Percentiles rank a stretch among this genome's conserved stretches.
These are phyloP conservation scores for Fusarium neocosmosporiellum DNA, from an alignment of 2,329 filamentous ascomycete species.

Conservation along the genomic window DNA sequence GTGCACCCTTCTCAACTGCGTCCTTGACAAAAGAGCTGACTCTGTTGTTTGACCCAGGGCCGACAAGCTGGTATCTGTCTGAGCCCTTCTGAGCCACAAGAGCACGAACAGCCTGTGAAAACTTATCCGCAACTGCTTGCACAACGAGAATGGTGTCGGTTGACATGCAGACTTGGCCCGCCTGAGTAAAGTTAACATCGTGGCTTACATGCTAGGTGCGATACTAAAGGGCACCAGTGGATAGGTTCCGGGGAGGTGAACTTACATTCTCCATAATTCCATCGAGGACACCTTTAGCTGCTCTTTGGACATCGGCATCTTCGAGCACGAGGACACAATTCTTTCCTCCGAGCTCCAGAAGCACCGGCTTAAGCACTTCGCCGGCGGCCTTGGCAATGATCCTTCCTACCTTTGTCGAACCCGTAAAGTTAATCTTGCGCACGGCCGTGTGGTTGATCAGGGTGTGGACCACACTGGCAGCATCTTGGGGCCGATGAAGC, in stretches of 20 bases:
- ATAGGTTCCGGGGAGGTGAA: not conserved
- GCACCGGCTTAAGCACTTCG: not conserved
- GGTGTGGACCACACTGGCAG: too few relatives aligned
- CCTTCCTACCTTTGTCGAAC: not conserved
- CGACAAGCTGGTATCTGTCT: not conserved
- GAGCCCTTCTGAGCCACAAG: not conserved
- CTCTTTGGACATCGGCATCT: not conserved
- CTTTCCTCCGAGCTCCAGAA: not conserved
- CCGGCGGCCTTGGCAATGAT: not conserved
- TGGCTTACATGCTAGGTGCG: not conserved
- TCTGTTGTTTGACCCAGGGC: not conserved
- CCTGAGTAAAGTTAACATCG: not conserved
- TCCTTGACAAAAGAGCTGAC: not conserved
- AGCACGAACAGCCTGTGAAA: not conserved
- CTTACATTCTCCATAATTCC: not conserved
- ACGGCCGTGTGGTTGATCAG: too few relatives aligned
- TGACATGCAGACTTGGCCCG: not conserved
- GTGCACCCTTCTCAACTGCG: not conserved
- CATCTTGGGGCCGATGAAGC: too few relatives aligned
- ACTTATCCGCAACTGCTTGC: not conserved
- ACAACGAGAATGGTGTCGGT: not conserved
- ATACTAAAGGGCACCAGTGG: too few relatives aligned
- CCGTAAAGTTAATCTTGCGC: not conserved
- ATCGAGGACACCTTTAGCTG: not conserved
- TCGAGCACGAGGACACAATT: not conserved